Conservation (phyloP, 2,329 filamentous ascomycete species). For the Colletotrichum gloeosporioides region DNA sequence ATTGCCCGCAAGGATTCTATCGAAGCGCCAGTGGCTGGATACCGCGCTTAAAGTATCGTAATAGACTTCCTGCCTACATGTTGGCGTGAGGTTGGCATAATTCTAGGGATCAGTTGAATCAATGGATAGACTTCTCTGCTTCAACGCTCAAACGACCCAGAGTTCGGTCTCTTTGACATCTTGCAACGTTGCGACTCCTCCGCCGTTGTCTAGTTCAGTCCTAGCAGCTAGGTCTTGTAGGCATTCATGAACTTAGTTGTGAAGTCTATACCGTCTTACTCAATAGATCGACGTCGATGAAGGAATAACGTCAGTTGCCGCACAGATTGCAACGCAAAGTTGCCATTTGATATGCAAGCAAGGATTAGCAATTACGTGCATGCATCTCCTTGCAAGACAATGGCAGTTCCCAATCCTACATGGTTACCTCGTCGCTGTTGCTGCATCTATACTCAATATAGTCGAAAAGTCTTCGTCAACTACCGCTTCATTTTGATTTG, state of each 20-base stretch:
- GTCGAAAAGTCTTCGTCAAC: not conserved
- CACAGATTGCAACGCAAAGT: not conserved
- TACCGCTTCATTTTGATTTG: not conserved
- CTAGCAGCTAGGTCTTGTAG: not conserved
- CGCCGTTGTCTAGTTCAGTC: not conserved
- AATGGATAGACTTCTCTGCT: too few relatives aligned
- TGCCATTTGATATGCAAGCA: not conserved
- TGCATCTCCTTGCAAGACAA: not conserved
- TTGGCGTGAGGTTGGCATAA: too few relatives aligned
- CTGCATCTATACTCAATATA: not conserved
- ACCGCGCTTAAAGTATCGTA: too few relatives aligned
- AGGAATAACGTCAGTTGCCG: not conserved
- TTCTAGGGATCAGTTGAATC: too few relatives aligned
- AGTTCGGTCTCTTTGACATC: too few relatives aligned
- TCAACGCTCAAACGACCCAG: too few relatives aligned
- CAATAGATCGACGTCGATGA: too few relatives aligned
- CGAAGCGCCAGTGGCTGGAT: too few relatives aligned
- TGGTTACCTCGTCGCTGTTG: not conserved
- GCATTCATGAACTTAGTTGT: too few relatives aligned
- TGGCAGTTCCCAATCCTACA: not conserved
- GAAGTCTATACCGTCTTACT: too few relatives aligned
- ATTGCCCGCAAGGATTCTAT: too few relatives aligned
- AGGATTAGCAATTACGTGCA: not conserved
- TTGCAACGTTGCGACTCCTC: not conserved
- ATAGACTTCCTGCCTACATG: too few relatives aligned